Evolutionary conservation across 1,284 basidiomycete species (phyloP), one percentile per base, ranked within the genome.

Genomic region (Leccinum huronense): DNA sequence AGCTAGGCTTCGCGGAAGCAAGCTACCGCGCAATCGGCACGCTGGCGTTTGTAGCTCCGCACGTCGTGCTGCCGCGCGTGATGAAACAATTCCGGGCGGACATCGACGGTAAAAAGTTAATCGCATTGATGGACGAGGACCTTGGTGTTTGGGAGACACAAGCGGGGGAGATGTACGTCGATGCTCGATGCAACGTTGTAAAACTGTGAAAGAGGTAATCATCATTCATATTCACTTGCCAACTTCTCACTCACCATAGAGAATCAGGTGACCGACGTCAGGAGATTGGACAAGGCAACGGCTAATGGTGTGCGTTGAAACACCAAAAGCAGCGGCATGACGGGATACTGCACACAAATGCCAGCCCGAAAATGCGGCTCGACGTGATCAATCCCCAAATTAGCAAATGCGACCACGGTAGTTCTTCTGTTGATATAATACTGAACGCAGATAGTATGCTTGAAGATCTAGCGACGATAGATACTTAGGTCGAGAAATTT

Each of bases 91-190:
- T 95, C 4, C 77, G 80, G 16, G 71, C 75, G 0, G 90, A 94
- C 71, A 81, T 97, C 34, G 80, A 88, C 66, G 81, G 86, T 0
- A 67, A 75, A 1, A 75, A 79, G 8, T 78, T 95, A 58, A 82
- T 86, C 16, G 79, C 85, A 14, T 78, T 98, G 63, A 88, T 87
- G 0, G 82, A 89, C 9, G 80, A 84, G 13, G 94, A 96, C 63
- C 76, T 93, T 33, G 91, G 87, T 5, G 88, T 97, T 27, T 97
- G 93, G 93, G 80, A 80, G 3, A 95, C 94, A 0, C 90, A 93
- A 0, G 86, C 90, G 62, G 95, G 91, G 33, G 87, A 83, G 16
- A 81, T 87, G 0, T 97, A 84, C 67, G 81, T 92, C 34, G 93
- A 97, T 76, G 91, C 23, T 27, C 23, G 23, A 27, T 27, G 23